Conservation (phyloP, 192 early-diverging fungal species). For the Coemansia sp. region DNA sequence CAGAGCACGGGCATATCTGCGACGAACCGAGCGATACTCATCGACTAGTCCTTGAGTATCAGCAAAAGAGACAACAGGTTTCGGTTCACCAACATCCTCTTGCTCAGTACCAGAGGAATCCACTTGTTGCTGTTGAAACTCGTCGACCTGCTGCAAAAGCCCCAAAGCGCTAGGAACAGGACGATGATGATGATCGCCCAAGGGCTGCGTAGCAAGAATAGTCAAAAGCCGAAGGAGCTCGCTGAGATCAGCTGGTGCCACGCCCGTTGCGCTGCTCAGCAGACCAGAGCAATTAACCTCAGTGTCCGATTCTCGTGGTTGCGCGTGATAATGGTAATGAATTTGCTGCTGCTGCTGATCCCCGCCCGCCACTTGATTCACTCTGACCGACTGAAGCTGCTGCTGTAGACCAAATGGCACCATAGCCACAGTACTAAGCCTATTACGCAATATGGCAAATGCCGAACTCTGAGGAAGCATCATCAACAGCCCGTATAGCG, state of each 20-base stretch:
- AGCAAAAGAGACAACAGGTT: background rate
- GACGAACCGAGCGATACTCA: conserved; percentile 37
- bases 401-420: background rate
- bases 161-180: background rate
- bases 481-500: conserved; percentile 96
- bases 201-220: background rate
- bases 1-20: conserved; percentile 26
- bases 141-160: conserved; percentile 30
- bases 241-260: conserved; percentile 17
- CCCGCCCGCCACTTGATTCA: background rate
- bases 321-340: conserved; percentile 29
- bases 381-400: background rate
- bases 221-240: conserved; percentile 29
- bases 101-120: background rate
- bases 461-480: conserved; percentile 95
- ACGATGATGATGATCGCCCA: background rate
- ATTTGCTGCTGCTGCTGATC: conserved; percentile 4
- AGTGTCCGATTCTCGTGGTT: background rate
- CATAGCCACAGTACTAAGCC: conserved; percentile 81
- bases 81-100: background rate
- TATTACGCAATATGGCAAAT: conserved; percentile 92
- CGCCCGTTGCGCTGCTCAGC: conserved; percentile 23
- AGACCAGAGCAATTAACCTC: conserved; percentile 3
- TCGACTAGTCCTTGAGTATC: conserved; percentile 23
- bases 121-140: conserved; percentile 18